A percentile compares a stretch with the other conserved stretches of the same genome.
These are phyloP conservation scores for Millerozyma miso DNA, from an alignment of 805 yeast species.

Conservation along the genomic window DNA sequence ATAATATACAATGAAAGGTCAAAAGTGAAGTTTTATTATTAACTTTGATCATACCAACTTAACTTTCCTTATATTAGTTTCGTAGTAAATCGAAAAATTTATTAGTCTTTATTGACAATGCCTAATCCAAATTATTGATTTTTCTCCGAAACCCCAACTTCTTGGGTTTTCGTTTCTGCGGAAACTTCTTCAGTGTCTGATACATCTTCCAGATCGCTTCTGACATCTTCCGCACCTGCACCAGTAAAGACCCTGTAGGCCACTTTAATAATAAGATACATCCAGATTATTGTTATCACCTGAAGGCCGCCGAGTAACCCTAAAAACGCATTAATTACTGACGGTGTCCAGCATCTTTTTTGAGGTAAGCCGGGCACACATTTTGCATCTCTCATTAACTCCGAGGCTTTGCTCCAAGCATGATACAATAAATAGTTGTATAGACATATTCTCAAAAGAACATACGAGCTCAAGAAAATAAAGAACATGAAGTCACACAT, in stretches of 20 bases:
- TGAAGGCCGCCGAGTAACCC: slow-evolving; percentile 63
- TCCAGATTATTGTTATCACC: slow-evolving; percentile 64
- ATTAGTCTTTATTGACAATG: neutral
- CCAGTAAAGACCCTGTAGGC: slow-evolving; percentile 69
- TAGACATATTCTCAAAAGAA: slow-evolving; percentile 65
- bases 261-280: slow-evolving; percentile 67
- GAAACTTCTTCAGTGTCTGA: neutral
- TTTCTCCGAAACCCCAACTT: neutral
- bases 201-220: slow-evolving; percentile 59
- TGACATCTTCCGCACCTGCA: slow-evolving; percentile 75
- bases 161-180: neutral
- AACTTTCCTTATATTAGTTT: too few relatives aligned
- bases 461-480: slow-evolving; percentile 65
- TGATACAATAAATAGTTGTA: slow-evolving; percentile 66
- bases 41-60: neutral
- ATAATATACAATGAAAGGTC: neutral
- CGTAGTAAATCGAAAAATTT: neutral
- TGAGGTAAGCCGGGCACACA: slow-evolving; percentile 35
- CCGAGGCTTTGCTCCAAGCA: slow-evolving; percentile 40
- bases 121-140: neutral
- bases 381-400: slow-evolving; percentile 37
- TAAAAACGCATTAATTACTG: slow-evolving; percentile 45
- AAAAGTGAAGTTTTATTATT: neutral
- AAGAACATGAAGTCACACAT: slow-evolving; percentile 69
- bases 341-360: slow-evolving; percentile 49